Evolutionary conservation across 768 basidiomycete species (phyloP), one percentile per base, ranked within the genome.

Genomic region (Pleurotus djamor): DNA sequence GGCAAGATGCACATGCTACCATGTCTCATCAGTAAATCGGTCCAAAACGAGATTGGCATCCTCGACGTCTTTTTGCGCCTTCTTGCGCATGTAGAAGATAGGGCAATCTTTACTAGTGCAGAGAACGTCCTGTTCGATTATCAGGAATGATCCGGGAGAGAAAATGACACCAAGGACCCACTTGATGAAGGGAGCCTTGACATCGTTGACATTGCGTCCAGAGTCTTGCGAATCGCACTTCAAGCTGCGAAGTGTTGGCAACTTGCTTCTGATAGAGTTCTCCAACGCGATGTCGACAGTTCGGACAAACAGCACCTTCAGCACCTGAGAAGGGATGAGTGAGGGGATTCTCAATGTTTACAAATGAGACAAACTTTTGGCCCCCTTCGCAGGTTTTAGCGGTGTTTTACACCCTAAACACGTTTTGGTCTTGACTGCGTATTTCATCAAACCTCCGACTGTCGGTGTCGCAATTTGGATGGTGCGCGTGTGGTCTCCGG

Each of bases 131-230:
- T 97, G 28, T 48, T 21, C 21, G 13, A 48, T 48, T 58, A 32
- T 47, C 45, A 43, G 13, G 28, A 28, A 10, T 37, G 4, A 49
- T 62, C 35, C 5, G 13, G 12, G 3, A 28, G 21, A 28, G 12
- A 32, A 51, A 17, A 12, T 57, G 10, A 49, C 4, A 47, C 13
- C 33, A 1, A 33, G 28, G 12, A 64, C 71, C 33, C 59, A 89
- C 89, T 78, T 97, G 95, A 75, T 99, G 97, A 50, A 99, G 78
- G 14, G 97, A 99, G 12, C 97, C 97, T 70, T 99, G 97, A 78
- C 97, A 99, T 28, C 97, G 84, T 69, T 99, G 97, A 66, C 97
- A 99, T 68, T 98, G 96, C 1, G 97, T 98, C 97, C 97, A 99
- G 21, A 99, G 72, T 51, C 96, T 84, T 16, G 96, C 91, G 71